These are phyloP conservation scores for Buddleja alternifolia DNA, from an alignment of 257 asterid species.

Conservation along the genomic window DNA sequence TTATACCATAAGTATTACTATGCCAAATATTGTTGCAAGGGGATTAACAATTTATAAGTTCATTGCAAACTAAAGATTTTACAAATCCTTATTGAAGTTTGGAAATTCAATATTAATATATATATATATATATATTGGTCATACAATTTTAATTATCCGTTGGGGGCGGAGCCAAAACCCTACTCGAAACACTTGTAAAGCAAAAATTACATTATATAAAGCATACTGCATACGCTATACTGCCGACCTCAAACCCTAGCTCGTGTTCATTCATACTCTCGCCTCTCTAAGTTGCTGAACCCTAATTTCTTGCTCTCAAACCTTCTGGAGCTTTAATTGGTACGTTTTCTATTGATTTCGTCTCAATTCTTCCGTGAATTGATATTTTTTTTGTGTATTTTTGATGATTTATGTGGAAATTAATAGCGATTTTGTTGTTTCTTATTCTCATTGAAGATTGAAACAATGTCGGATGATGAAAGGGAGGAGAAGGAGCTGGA, in stretches of 20 bases:
- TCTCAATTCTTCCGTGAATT: not conserved
- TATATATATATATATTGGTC: no score
- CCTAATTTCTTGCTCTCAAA: conserved; percentile 24
- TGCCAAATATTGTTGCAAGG: no score
- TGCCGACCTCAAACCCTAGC: conserved; percentile 37
- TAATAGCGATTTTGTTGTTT: not conserved
- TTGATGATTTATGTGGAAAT: not conserved
- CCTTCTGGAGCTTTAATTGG: conserved; percentile 15
- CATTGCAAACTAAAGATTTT: no score
- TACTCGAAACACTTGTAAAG: conserved; percentile 24
- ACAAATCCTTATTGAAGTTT: no score
- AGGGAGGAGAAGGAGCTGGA: conserved; percentile 90
- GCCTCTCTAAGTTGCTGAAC: conserved; percentile 29
- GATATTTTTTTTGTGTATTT: not conserved
- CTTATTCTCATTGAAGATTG: conserved; percentile 32
- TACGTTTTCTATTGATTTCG: not conserved
- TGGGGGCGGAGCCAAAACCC: conserved; percentile 40
- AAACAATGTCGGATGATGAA: conserved; percentile 82
- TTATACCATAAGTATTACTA: no score
- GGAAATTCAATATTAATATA: no score
- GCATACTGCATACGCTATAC: conserved; percentile 24
- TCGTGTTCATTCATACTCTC: not conserved
- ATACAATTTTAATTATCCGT: not conserved
- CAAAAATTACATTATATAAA: conserved; percentile 35
- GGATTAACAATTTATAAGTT: no score